Base-by-base conservation (phyloP, 1,284 basidiomycete genomes). In the Tilletia walkeri region DNA sequence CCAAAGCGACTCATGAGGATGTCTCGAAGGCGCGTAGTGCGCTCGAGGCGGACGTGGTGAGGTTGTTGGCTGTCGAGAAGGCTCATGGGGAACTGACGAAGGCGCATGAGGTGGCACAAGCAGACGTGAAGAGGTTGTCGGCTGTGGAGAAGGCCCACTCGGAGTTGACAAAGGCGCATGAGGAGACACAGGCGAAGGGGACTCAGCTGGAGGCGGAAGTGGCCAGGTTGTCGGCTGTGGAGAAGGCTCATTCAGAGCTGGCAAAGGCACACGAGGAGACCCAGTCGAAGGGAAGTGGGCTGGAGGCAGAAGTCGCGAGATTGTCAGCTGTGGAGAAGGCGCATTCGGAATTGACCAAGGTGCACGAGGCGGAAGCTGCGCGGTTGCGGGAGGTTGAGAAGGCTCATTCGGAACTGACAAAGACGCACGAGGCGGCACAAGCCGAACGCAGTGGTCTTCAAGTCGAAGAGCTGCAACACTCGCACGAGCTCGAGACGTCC, bases 401-500 rank as follows among this genome's bases (percentile, higher is more conserved):
- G 18, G 68, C 34, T 65, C 70, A 74, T 4, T 72, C 72, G 2
- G 73, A 74, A 20, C 48, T 65, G 45, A 36, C 68, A 48, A 70
- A 70, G 66, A 69, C 72, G 68, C 63, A 70, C 14, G 69, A 66
- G 36, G 72, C 73, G 59, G 74, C 75, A 9, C 39, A 70, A 0
- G 24, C 70, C 36, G 70, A 71, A n/a, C 38, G 54, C 56, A 50
- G 59, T 20, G 6, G 24, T 76, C 18, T 78, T 79, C 49, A 72
- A 70, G 38, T 80, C 45, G 79, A 80, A 10, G 75, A 72, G 4
- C 54, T 80, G 36, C 20, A 65, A 7, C 74, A 75, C 63, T 53
- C 69, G 66, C 76, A 80, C 59, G 73, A 78, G 70, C 65, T 79
- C 47, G 78, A 78, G 53, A n/a, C 73, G 48, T 76, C 75, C 14